These are phyloP conservation scores for Petunia secreta DNA, from an alignment of 257 asterid genomes.

Conservation along the genomic window DNA sequence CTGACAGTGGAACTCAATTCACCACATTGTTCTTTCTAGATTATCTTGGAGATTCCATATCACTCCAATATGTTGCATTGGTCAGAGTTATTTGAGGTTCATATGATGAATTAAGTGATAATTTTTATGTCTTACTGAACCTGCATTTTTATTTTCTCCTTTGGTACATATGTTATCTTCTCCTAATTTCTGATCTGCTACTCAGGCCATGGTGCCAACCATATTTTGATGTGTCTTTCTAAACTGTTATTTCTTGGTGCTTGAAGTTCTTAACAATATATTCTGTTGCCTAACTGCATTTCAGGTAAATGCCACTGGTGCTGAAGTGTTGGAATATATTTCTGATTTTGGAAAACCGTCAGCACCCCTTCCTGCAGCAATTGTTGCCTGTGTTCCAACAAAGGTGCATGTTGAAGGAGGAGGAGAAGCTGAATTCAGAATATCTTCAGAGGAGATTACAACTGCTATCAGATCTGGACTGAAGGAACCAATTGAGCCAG, in stretches of 20 bases:
- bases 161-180: background rate
- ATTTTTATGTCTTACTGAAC: background rate
- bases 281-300: constrained; percentile 17
- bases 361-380: constrained; percentile 95
- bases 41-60: constrained; percentile 19
- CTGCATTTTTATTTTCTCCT: constrained; percentile 8
- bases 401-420: constrained; percentile 79
- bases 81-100: background rate
- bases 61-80: background rate
- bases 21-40: background rate
- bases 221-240: constrained; percentile 1
- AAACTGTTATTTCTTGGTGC: constrained; percentile 18
- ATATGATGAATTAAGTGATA: background rate
- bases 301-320: constrained; percentile 94
- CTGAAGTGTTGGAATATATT: constrained; percentile 87
- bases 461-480: constrained; percentile 87
- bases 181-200: background rate
- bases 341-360: constrained; percentile 93
- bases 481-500: constrained; percentile 89
- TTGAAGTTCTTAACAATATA: constrained; percentile 12
- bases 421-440: constrained; percentile 89
- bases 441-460: constrained; percentile 75
- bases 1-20: constrained; percentile 28
- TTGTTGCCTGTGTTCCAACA: constrained; percentile 95
- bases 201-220: constrained; percentile 19